Base-by-base conservation (phyloP, 208 protist genomes). In the Borovskyia barvae region DNA sequence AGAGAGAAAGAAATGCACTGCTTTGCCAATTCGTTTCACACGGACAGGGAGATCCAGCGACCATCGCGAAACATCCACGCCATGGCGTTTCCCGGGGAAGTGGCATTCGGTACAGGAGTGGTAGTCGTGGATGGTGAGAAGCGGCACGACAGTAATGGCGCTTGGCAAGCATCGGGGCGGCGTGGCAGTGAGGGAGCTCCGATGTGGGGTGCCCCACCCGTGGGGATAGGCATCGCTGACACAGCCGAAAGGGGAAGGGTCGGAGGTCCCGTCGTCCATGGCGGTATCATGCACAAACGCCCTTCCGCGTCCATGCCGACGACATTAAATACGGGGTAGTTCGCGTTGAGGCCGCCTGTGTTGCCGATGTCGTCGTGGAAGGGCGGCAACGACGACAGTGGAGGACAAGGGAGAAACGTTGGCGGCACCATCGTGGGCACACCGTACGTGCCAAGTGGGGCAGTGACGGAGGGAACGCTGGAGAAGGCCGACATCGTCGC, bases 21-120 rank as follows among this genome's bases (percentile, higher is more conserved):
- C 11, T 11, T n/a, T n/a, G 35, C 35, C 35, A 15, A 40, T 11
- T 6, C 26, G 4, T 24, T 33, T 33, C 51, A 66, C 37, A 66
- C 26, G 17, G 40, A 57, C 24, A 66, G 40, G 4, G 59, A 48
- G 19, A 57, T 57, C 59, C 59, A 66, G 19, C 49, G 29, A 41
- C 49, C 40, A 46, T 66, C 59, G 22, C 40, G 59, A 26, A 57
- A 57, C 12, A 42, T 41, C 59, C 59, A 66, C 40, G 59, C 59
- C 30, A 57, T 66, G 28, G 59, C 51, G 40, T 7, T 50, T 2
- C 59, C 59, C 59, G 28, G 48, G 22, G 32, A 9, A 14, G 8
- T 29, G 1, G 49, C 22, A 14, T 37, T 37, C 2, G 25, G 11
- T 17, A 17, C 2, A n/a, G 12, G 5, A 19, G 46, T 25, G 3